Base-by-base conservation (phyloP, 1,139 yeast genomes). In the Candida labiduridarum region DNA sequence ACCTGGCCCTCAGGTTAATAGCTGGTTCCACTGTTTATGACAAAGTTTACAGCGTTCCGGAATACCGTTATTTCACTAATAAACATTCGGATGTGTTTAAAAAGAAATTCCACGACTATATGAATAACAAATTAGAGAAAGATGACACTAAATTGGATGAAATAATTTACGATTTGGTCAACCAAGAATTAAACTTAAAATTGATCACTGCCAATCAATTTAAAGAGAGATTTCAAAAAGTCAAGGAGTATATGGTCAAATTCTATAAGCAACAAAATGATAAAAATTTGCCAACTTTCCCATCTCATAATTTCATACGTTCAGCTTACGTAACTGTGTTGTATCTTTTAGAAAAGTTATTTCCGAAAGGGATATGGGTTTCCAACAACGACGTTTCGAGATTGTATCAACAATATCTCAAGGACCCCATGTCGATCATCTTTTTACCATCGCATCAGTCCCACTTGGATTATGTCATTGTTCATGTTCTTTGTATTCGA, bases 391-490 rank as follows among this genome's bases (percentile, higher is more conserved):
- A 76, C 53, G 61, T 75, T 40, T 59, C 66, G 15, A 47, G 55
- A 6, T 62, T 76, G 52, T 70, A 65, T 58, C 55, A 65, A 36
- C 60, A 65, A 44, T 75, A 74, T 54, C 56, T 73, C 50, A 59
- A 66, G 40, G 65, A 76, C 51, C 81, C 81, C 2, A 73, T 74
- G 78, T 72, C 79, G 3, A 67, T 76, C 38, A 59, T 75, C 35
- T 74, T 66, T 52, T 67, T 74, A 45, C 80, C 81, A 8, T 74
- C 85, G 58, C 89, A 84, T 67, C 83, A 83, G 61, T 80, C 86
- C 16, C 89, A 84, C 60, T 72, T 84, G 43, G 89, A 84, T 64
- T 84, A 84, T 59, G 82, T 84, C 54, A 79, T 85, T 43, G 62
- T 85, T 48, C 89, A 84, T 58, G 71, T 83, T 51, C 69, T 83